A percentile compares a stretch with the other conserved stretches of the same genome.
Conservation (phyloP, 2,329 filamentous ascomycete species). For the Botryosphaeria dothidea region DNA sequence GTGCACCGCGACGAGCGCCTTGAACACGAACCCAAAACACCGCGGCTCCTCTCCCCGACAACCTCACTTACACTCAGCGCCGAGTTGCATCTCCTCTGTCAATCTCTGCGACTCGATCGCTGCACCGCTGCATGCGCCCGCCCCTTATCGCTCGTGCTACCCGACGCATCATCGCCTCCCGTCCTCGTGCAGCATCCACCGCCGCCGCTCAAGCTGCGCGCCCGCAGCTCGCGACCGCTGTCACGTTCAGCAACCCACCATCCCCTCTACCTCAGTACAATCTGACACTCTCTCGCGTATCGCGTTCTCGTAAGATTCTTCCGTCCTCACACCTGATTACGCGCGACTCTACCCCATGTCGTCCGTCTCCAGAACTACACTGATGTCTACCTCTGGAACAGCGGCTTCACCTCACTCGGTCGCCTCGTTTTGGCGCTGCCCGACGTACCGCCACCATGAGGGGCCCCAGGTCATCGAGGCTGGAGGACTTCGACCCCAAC, state of each 20-base stretch:
- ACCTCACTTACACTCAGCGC: not conserved
- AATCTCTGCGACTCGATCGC: not conserved
- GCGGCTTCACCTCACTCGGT: not conserved
- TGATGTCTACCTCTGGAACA: not conserved
- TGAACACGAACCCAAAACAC: slow-evolving; percentile 20
- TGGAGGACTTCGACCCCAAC: slow-evolving; percentile 36
- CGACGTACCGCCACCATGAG: slow-evolving; percentile 29
- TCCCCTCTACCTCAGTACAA: not conserved
- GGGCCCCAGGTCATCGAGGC: slow-evolving; percentile 37
- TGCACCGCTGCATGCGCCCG: not conserved
- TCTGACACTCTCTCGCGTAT: not conserved
- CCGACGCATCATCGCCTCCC: not conserved
- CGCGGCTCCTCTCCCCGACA: not conserved
- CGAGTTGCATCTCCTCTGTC: not conserved
- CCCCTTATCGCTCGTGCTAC: not conserved
- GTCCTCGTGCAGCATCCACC: slow-evolving; percentile 6
- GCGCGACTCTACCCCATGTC: not conserved
- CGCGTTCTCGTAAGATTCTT: not conserved
- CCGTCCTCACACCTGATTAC: not conserved
- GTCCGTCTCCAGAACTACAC: not conserved
- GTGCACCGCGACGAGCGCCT: slow-evolving; percentile 15
- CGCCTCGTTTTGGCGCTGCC: not conserved
- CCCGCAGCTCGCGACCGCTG: slow-evolving; percentile 9
- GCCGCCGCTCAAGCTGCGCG: slow-evolving; percentile 13
- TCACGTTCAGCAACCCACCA: not conserved